These are phyloP conservation scores for Vitis rotundifolia DNA, from an alignment of 164 flowering plant genomes.

Conservation along the genomic window DNA sequence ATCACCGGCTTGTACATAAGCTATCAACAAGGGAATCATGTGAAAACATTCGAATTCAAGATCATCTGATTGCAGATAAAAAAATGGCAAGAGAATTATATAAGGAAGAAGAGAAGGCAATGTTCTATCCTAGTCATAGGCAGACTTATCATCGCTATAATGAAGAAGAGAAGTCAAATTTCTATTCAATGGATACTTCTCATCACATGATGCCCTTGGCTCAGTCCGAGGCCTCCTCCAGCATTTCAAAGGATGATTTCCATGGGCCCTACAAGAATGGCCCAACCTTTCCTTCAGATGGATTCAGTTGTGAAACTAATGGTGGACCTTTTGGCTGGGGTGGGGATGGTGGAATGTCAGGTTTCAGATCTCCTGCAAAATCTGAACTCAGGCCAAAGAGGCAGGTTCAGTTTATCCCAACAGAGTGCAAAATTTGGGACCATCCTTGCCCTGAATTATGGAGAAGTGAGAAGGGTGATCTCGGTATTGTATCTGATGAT, in stretches of 20 bases:
- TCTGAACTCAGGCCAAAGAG: not conserved
- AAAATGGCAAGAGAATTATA: slow-evolving; percentile 16
- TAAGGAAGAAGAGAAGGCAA: slow-evolving; percentile 17
- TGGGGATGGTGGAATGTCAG: not conserved
- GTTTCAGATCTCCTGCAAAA: not conserved
- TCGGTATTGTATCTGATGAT: slow-evolving; percentile 18
- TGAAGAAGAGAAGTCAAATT: too few species aligned
- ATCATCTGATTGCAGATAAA: not conserved
- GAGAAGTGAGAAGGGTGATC: slow-evolving; percentile 22
- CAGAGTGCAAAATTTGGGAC: slow-evolving; percentile 2
- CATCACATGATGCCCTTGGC: slow-evolving; percentile 18
- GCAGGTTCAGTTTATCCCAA: not conserved
- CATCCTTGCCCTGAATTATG: slow-evolving; percentile 19
- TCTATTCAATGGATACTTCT: slow-evolving; percentile 13
- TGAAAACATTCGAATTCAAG: slow-evolving; percentile 14
- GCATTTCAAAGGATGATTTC: slow-evolving; percentile 19
- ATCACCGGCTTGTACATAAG: too few species aligned
- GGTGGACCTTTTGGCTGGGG: not conserved
- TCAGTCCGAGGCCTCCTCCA: slow-evolving; percentile 24
- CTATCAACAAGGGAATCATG: too few species aligned
- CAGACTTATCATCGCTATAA: too few species aligned
- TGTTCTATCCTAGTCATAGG: slow-evolving; percentile 10
- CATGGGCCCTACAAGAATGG: slow-evolving; percentile 8
- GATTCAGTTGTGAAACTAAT: too few species aligned
- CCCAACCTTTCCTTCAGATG: not conserved